These are phyloP conservation scores for Karstenula rhodostoma DNA, from an alignment of 2,329 filamentous ascomycete genomes.

Conservation along the genomic window DNA sequence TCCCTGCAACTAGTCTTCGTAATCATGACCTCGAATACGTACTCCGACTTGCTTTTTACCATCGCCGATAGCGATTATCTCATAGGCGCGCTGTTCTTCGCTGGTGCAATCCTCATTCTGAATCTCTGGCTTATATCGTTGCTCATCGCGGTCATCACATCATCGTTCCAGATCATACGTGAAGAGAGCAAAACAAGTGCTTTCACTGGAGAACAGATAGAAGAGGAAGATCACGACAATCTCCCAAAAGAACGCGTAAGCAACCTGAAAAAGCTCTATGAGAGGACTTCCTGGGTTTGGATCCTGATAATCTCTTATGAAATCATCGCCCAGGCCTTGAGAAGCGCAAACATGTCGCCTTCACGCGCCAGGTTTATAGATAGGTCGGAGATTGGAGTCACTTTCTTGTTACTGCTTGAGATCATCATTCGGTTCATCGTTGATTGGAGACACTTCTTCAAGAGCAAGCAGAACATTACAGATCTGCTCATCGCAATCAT, in stretches of 20 bases:
- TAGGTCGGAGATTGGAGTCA: conserved; percentile 76
- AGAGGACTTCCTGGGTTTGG: conserved; percentile 80
- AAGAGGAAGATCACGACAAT: conserved; percentile 47
- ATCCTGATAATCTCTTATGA: conserved; percentile 80
- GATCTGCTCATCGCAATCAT: conserved; percentile 82
- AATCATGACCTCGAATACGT: conserved; percentile 98
- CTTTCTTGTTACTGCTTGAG: conserved; percentile 79
- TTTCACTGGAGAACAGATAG: conserved; percentile 76
- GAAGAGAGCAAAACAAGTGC: conserved; percentile 96
- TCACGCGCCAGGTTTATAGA: conserved; percentile 71
- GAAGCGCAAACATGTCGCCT: conserved; percentile 77
- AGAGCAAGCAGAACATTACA: conserved; percentile 76
- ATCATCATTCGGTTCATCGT: conserved; percentile 80
- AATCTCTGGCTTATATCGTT: conserved; percentile 97
- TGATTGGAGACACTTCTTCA: conserved; percentile 84
- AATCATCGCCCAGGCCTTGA: conserved; percentile 78
- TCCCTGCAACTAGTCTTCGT: conserved; percentile 96
- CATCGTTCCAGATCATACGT: conserved; percentile 96
- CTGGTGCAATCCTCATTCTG: conserved; percentile 81
- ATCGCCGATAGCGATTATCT: conserved; percentile 92
- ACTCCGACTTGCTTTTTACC: conserved; percentile 92
- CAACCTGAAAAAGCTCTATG: conserved; percentile 74
- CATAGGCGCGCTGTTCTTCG: conserved; percentile 79
- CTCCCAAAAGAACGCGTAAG: conserved; percentile 53
- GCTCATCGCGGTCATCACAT: conserved; percentile 94